phyloP scores from a whole-genome alignment of 177 flowering plant species.

The Telopea speciosissima region DNA sequence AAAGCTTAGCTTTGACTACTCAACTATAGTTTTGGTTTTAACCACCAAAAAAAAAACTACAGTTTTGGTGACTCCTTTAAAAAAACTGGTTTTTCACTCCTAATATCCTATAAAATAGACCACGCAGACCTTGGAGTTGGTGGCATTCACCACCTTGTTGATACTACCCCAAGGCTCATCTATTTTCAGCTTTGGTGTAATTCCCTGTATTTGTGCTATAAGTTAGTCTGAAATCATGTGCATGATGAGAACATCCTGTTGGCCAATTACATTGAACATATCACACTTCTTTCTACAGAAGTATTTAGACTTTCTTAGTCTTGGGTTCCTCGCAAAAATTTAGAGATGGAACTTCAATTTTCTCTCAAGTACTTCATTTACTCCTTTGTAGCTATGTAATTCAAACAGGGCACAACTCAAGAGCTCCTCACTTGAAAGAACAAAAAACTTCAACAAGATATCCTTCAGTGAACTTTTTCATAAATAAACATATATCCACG shows the following conservation, averaged over 20 bases:
- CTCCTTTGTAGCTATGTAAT: too few relatives aligned
- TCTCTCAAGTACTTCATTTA: background rate
- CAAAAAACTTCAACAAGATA: background rate
- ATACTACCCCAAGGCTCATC: too few relatives aligned
- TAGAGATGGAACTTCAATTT: background rate
- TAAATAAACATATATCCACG: background rate
- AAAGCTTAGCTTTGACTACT: too few relatives aligned
- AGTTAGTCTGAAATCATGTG: too few relatives aligned
- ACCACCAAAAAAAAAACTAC: too few relatives aligned
- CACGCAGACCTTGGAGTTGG: background rate
- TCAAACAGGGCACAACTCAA: too few relatives aligned
- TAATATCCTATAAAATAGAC: background rate
- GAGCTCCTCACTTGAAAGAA: background rate
- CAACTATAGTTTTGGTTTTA: too few relatives aligned
- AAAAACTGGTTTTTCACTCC: too few relatives aligned
- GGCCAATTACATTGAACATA: background rate
- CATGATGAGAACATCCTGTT: background rate
- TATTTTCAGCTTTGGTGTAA: too few relatives aligned
- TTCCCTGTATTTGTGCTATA: background rate
- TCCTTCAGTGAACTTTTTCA: background rate
- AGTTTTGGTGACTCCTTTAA: too few relatives aligned
- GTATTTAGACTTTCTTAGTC: background rate
- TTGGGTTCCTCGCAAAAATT: background rate
- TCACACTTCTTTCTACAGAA: background rate
- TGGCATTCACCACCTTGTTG: background rate